These are phyloP conservation scores for Colletotrichum graminicola DNA, from an alignment of 2,329 filamentous ascomycete species.

Conservation along the genomic window DNA sequence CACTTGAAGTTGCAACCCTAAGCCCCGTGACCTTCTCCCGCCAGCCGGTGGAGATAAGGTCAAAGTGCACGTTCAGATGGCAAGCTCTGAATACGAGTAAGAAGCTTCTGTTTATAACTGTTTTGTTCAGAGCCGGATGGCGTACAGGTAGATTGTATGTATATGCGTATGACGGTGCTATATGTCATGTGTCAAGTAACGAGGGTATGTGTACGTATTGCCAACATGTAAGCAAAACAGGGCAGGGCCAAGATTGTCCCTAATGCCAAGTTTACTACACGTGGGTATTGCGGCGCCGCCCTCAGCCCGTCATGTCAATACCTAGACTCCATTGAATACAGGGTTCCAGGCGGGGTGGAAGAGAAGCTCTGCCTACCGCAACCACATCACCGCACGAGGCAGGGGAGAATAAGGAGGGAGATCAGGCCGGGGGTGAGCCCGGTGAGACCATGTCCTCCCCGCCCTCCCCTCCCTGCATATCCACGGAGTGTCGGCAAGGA, in stretches of 20 bases:
- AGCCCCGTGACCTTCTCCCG: background rate
- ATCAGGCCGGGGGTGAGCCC: background rate
- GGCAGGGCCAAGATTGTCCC: no score
- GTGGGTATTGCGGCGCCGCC: background rate
- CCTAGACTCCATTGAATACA: background rate
- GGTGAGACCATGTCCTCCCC: background rate
- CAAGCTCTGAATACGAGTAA: background rate
- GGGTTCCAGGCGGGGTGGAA: background rate
- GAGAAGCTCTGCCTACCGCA: background rate
- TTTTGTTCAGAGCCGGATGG: background rate
- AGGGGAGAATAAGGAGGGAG: no score
- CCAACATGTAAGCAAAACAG: background rate
- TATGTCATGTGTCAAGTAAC: background rate
- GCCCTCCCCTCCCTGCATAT: background rate
- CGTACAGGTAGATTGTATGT: no score
- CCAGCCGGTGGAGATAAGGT: no score
- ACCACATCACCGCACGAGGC: background rate
- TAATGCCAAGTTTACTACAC: background rate
- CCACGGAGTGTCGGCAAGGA: background rate
- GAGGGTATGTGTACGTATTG: no score
- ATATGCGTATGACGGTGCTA: background rate
- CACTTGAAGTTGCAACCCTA: background rate
- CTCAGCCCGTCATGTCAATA: no score
- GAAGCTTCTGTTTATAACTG: background rate
- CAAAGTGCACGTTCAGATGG: background rate